These are phyloP conservation scores for Exophiala bonariae DNA, from an alignment of 2,329 filamentous ascomycete species.

Conservation along the genomic window DNA sequence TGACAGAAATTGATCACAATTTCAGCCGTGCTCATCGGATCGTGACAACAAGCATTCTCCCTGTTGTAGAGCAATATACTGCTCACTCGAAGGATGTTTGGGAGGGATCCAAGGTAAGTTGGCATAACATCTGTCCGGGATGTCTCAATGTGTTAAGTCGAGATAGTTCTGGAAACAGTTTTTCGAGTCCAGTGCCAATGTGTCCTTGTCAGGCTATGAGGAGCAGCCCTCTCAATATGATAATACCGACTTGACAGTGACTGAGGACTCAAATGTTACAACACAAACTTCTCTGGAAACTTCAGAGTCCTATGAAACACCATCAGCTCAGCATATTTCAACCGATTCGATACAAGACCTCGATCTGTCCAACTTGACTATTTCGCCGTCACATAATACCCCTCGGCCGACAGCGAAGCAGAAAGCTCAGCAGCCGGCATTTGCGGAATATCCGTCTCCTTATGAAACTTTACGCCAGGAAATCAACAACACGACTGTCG, in stretches of 20 bases:
- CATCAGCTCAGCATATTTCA: conserved; percentile 36
- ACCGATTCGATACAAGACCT: conserved; percentile 42
- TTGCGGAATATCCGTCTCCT: conserved; percentile 70
- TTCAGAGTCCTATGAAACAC: conserved; percentile 42
- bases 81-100: conserved; percentile 92
- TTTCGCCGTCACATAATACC: conserved; percentile 49
- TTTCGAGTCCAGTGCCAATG: conserved; percentile 97
- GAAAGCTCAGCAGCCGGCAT: conserved; percentile 36
- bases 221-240: conserved; percentile 67
- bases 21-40: conserved; percentile 97
- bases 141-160: conserved; percentile 5
- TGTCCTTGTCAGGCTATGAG: conserved; percentile 92
- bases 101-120: conserved; percentile 87
- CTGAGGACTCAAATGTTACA: conserved; percentile 58
- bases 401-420: conserved; percentile 38
- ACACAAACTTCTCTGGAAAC: conserved; percentile 45
- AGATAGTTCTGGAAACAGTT: conserved; percentile 98
- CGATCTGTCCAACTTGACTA: conserved; percentile 43
- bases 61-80: conserved; percentile 91
- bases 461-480: conserved; percentile 74
- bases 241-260: conserved; percentile 50
- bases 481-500: conserved; percentile 49
- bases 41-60: conserved; percentile 88
- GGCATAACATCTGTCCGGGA: neutral
- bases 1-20: conserved; percentile 94